Percentiles rank a stretch among this genome's conserved stretches.
phyloP scores from a whole-genome alignment of 768 basidiomycete species.

The Serpula lacrymans region DNA sequence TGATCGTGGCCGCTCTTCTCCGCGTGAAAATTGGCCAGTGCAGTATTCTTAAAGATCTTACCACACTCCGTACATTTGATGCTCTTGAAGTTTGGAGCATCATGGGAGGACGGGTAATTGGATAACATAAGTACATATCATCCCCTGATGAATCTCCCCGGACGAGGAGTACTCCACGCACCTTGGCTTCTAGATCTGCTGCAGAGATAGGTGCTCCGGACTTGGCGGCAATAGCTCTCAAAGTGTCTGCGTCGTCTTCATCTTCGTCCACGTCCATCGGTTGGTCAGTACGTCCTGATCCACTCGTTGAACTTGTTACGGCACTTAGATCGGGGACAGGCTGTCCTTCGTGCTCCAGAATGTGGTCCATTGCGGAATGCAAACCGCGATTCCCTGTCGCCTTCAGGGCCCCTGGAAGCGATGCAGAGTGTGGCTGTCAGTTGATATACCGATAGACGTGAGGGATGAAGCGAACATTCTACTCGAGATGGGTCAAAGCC shows the following conservation, averaged over 20 bases:
- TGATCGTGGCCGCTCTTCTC: constrained; percentile 94
- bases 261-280: constrained; percentile 58
- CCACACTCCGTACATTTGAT: constrained; percentile 83
- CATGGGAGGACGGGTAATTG: too few species aligned
- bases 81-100: constrained; percentile 41
- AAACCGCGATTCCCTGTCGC: constrained; percentile 82
- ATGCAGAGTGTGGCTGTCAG: neutral
- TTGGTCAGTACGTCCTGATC: constrained; percentile 13
- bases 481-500: constrained; percentile 83
- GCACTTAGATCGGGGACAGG: constrained; percentile 63
- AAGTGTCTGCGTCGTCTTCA: constrained; percentile 68
- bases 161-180: too few species aligned
- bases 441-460: neutral
- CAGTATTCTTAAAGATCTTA: constrained; percentile 83
- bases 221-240: constrained; percentile 46
- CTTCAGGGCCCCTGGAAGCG: constrained; percentile 74
- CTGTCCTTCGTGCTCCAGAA: constrained; percentile 76
- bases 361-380: constrained; percentile 88
- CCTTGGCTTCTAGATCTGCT: constrained; percentile 64
- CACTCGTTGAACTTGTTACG: constrained; percentile 26
- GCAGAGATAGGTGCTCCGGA: constrained; percentile 30
- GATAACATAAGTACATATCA: neutral
- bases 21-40: constrained; percentile 88
- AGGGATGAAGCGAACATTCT: constrained; percentile 56
- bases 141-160: neutral